Evolutionary conservation across 177 flowering plant genomes (phyloP), one percentile per base, ranked within the genome.

Genomic region (Vitis hybrid): DNA sequence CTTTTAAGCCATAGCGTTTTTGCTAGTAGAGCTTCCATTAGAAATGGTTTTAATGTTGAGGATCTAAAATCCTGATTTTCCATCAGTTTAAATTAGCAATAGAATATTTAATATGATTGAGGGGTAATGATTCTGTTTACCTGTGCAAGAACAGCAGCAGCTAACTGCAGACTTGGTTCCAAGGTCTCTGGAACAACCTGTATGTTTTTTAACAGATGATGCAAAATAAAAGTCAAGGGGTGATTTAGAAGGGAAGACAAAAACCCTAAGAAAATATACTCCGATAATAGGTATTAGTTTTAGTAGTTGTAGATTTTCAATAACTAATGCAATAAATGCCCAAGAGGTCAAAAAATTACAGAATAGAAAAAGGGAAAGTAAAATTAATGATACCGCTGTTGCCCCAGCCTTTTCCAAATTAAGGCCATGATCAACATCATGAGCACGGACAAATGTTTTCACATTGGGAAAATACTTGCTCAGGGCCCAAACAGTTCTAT

Each of bases 121-220:
- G 2, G 29, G 52, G 48, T 7, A 53, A 8, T 51, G 20, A 60
- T 48, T 14, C 7, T 45, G 57, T 66, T 73, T 79, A 96, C 99
- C 94, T 96, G 98, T 64, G 99, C 95, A 79, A 96, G 98, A 77
- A 96, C 99, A 75, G 99, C 99, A 74, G 99, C 97, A 60, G 99
- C 99, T 73, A 96, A 81, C 79, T 96, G 99, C 52, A 96, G 82
- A 81, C 99, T 94, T 61, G 99, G 99, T 79, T 96, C 99, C 86
- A 96, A 78, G 10, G 97, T 93, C 87, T 96, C 98, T 3, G 99
- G 98, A 31, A 96, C 99, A 76, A 96, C 99, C 99, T 96, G 82
- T 19, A 76, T 59, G 50, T 75, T 77, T 55, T 18, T 33, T n/a
- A 45, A 3, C 11, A 14, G 15, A 29, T n/a, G 15, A 48, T 22